Conservation (phyloP, 345 rosid genomes). For the Murraya paniculata region DNA sequence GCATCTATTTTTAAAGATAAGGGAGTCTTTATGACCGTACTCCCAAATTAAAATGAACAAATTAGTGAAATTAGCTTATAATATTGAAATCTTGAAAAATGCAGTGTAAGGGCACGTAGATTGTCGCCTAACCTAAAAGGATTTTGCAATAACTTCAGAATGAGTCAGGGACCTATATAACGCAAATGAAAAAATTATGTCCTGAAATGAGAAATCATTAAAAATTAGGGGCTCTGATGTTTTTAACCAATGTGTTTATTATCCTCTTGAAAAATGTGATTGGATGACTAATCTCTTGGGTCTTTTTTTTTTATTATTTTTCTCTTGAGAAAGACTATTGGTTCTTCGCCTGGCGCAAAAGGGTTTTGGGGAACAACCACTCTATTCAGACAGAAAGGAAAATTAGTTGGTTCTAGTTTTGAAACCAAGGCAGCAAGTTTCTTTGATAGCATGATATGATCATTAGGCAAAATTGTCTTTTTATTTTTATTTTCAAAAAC, state of each 20-base stretch:
- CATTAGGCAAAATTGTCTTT: too few species aligned
- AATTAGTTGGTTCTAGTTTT: conserved; percentile 3
- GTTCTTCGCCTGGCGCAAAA: not conserved
- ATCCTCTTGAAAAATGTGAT: not conserved
- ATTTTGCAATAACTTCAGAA: too few species aligned
- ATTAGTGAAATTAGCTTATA: not conserved
- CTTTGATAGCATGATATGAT: not conserved
- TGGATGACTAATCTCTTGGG: not conserved
- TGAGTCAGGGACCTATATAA: not conserved
- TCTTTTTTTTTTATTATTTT: too few species aligned
- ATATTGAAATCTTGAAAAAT: not conserved
- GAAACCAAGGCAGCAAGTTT: not conserved
- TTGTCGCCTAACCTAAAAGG: too few species aligned
- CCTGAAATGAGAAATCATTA: too few species aligned
- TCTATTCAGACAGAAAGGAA: not conserved
- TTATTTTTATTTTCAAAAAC: too few species aligned
- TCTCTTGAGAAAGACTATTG: not conserved
- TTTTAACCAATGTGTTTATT: not conserved
- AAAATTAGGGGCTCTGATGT: not conserved
- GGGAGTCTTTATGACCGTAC: too few species aligned
- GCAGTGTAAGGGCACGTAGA: too few species aligned
- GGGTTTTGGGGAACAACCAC: not conserved
- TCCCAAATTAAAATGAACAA: not conserved
- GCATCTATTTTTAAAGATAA: too few species aligned
- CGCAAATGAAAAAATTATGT: not conserved